Conservation (phyloP, 202 grass and related monocot genomes). For the Zoysia matrella region DNA sequence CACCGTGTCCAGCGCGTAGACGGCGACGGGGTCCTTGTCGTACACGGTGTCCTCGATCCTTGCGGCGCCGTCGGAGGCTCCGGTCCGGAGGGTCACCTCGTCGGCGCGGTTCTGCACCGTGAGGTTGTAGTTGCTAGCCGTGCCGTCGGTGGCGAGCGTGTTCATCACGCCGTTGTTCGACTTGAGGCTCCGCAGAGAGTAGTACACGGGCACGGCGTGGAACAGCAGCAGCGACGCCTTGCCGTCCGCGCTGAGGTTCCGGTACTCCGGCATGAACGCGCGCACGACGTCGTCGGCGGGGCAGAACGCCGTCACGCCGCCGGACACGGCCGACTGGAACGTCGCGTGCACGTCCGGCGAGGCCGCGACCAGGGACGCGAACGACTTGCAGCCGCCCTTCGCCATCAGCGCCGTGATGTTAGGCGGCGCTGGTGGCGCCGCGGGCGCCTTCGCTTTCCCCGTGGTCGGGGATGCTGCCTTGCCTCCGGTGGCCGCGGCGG, state of each 20-base stretch:
- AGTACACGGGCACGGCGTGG: conserved; percentile 78
- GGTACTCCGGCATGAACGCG: conserved; percentile 63
- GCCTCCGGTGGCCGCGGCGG: neutral
- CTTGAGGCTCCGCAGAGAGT: conserved; percentile 67
- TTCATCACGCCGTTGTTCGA: conserved; percentile 76
- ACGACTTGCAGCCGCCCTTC: conserved; percentile 77
- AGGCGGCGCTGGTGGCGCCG: conserved; percentile 30
- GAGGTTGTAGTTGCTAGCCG: conserved; percentile 70
- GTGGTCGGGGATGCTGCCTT: neutral
- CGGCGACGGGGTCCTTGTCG: conserved; percentile 68
- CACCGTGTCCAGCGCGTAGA: conserved; percentile 66
- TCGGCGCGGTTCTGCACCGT: conserved; percentile 71
- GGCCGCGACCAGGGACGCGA: conserved; percentile 64
- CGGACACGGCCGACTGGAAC: conserved; percentile 58
- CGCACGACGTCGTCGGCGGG: conserved; percentile 61
- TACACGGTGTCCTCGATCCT: conserved; percentile 50
- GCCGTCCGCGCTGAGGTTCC: conserved; percentile 61
- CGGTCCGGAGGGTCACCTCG: conserved; percentile 64
- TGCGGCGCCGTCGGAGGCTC: conserved; percentile 38
- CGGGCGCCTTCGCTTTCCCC: conserved; percentile 33
- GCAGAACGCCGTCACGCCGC: conserved; percentile 78
- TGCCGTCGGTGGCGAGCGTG: conserved; percentile 86
- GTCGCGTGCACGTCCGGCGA: conserved; percentile 56
- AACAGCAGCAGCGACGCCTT: conserved; percentile 74
- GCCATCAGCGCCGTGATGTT: conserved; percentile 54